These are phyloP conservation scores for Sordariomycetes sp. DNA, from an alignment of 2,329 filamentous ascomycete genomes.

Conservation along the genomic window DNA sequence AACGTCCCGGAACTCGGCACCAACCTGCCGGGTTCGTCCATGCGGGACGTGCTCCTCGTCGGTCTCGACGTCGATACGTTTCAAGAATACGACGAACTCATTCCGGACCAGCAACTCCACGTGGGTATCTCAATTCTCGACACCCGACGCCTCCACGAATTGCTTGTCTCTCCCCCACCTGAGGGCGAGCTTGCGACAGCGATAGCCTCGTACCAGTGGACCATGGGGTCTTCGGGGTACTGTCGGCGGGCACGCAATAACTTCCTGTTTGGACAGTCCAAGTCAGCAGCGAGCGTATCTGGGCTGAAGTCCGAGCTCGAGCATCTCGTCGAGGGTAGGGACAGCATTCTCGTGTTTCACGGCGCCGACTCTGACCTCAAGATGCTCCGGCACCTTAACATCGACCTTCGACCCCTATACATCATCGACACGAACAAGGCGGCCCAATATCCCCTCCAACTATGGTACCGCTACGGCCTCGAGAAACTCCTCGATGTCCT, in stretches of 20 bases:
- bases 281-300: conserved; percentile 5
- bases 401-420: too few species aligned
- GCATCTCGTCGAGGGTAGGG: too few species aligned
- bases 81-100: conserved; percentile 7
- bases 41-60: conserved; percentile 7
- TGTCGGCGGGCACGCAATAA: conserved; percentile 8
- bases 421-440: conserved; percentile 1
- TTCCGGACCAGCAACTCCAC: conserved; percentile 7
- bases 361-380: too few species aligned
- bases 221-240: conserved; percentile 2
- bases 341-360: not conserved
- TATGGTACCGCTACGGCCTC: conserved; percentile 13
- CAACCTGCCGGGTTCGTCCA: conserved; percentile 2
- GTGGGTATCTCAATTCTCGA: conserved; percentile 6
- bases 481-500: conserved; percentile 11
- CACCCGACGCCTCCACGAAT: conserved; percentile 1
- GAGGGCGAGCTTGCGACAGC: not conserved
- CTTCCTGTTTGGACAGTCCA: conserved; percentile 5
- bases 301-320: not conserved
- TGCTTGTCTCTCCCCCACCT: not conserved
- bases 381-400: too few species aligned
- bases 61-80: conserved; percentile 8
- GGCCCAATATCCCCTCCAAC: conserved; percentile 12
- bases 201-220: conserved; percentile 7
- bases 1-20: not conserved